Percentiles rank a stretch among this genome's conserved stretches.
phyloP scores from a whole-genome alignment of 176 grass and related monocot genomes.

The maize (Zea mays) region Zm-B73-REFERENCE-NAM-5.0 NC_050099.1:5787001-5787500 shows the following conservation, averaged over 20 bases:
- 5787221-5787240: no score
- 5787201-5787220: no score
- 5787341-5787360: conserved; percentile 78
- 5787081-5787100: not conserved
- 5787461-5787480: not conserved
- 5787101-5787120: fast-evolving
- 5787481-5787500: not conserved
- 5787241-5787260: conserved; percentile 52
- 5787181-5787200: no score
- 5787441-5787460: not conserved
- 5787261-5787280: conserved; percentile 98
- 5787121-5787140: not conserved
- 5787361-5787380: not conserved
- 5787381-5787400: not conserved
- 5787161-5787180: not conserved
- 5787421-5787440: not conserved
- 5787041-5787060: not conserved
- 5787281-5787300: conserved; percentile 92
- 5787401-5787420: not conserved
- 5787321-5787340: conserved; percentile 90
- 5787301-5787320: conserved; percentile 96
- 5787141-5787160: not conserved
- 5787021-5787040: conserved; percentile 55
- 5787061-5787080: not conserved
- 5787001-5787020: not conserved